These are phyloP conservation scores for Entrophospora sp. DNA, from an alignment of 192 early-diverging fungal genomes.

Conservation along the genomic window DNA sequence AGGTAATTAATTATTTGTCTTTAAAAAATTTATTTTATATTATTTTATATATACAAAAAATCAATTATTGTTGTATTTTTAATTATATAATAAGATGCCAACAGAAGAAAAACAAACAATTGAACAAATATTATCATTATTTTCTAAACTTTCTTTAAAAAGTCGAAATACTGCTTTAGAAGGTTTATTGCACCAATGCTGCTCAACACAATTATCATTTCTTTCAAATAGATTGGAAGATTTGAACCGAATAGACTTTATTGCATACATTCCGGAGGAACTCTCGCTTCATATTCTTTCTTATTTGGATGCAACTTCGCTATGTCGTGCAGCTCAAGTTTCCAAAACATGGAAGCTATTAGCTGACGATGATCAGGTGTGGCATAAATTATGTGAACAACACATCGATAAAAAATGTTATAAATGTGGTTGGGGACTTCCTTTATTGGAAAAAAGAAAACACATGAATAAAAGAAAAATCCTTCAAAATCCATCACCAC, in stretches of 20 bases:
- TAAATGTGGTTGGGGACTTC: conserved; percentile 96
- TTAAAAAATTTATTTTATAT: no score
- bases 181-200: conserved; percentile 72
- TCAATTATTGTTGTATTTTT: no score
- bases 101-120: no score
- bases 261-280: conserved; percentile 68
- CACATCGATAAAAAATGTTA: conserved; percentile 94
- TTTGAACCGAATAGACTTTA: conserved; percentile 75
- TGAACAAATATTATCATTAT: no score
- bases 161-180: conserved; percentile 60
- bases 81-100: no score
- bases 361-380: conserved; percentile 87
- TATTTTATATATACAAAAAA: no score
- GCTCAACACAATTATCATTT: conserved; percentile 81
- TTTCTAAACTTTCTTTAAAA: no score
- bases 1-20: no score
- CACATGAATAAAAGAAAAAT: conserved; percentile 28
- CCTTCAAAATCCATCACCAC: conserved; percentile 18
- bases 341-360: conserved; percentile 67
- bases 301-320: conserved; percentile 83
- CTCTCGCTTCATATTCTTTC: conserved; percentile 77
- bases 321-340: conserved; percentile 88
- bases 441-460: conserved; percentile 65
- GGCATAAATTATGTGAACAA: conserved; percentile 96
- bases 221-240: conserved; percentile 60